A percentile compares a stretch with the other conserved stretches of the same genome.
Conservation (phyloP, 805 yeast species). For the Ogataea nonfermentans region DNA sequence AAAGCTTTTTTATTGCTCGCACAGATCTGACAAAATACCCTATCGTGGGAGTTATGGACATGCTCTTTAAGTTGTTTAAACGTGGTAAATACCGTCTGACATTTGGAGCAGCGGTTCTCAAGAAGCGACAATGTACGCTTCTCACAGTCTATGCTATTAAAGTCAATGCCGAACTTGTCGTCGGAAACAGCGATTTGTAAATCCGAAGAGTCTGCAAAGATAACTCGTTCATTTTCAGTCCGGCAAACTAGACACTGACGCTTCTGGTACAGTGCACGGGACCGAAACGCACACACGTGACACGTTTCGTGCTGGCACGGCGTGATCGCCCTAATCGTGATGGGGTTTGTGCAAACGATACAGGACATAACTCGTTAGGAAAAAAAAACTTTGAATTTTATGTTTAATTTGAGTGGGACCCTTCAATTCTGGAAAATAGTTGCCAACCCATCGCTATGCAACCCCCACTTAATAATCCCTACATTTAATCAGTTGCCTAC, state of each 20-base stretch:
- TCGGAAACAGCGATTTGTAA: conserved; percentile 27
- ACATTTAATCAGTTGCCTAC: conserved; percentile 32
- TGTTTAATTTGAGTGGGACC: conserved; percentile 69
- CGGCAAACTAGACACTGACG: conserved; percentile 82
- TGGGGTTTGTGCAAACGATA: conserved; percentile 78
- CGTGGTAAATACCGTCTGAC: conserved; percentile 34
- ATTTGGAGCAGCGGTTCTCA: conserved; percentile 51
- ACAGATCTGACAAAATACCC: conserved; percentile 72
- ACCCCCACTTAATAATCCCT: conserved; percentile 70
- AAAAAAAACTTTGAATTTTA: conserved; percentile 30
- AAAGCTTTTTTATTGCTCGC: conserved; percentile 74
- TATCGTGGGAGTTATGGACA: conserved; percentile 59
- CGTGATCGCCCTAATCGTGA: conserved; percentile 63
- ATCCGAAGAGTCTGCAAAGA: conserved; percentile 60
- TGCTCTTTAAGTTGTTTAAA: conserved; percentile 67
- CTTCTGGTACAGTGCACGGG: conserved; percentile 75
- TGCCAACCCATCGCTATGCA: conserved; percentile 61
- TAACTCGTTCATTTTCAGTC: conserved; percentile 54
- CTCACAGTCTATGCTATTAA: conserved; percentile 52
- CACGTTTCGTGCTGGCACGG: conserved; percentile 87
- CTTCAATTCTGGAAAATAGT: conserved; percentile 60
- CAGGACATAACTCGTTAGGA: conserved; percentile 37
- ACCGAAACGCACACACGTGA: conserved; percentile 77
- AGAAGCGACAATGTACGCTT: conserved; percentile 51
- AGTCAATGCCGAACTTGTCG: conserved; percentile 53